These are phyloP conservation scores for Cladosporium sp. DNA, from an alignment of 2,329 filamentous ascomycete genomes.

Conservation along the genomic window DNA sequence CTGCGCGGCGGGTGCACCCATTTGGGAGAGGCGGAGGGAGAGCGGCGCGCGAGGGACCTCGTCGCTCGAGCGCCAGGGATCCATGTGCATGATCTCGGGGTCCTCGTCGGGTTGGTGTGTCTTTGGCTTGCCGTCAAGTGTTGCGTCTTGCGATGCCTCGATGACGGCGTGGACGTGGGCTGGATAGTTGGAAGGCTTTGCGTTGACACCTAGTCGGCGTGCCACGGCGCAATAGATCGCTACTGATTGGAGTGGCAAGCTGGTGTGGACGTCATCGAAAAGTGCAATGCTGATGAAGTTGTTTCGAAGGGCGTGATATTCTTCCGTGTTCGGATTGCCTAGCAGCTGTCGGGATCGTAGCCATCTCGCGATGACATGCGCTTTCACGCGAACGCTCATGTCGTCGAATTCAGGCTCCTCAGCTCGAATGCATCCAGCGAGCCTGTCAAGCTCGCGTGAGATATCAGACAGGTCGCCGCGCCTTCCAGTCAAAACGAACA, in stretches of 20 bases:
- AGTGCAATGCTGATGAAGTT: constrained; percentile 82
- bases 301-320: constrained; percentile 77
- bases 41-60: constrained; percentile 60
- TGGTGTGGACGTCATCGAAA: constrained; percentile 64
- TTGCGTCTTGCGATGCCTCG: constrained; percentile 44
- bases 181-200: constrained; percentile 73
- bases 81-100: constrained; percentile 59
- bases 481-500: constrained; percentile 74
- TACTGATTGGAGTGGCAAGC: constrained; percentile 77
- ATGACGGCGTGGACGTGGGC: constrained; percentile 81
- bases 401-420: constrained; percentile 49
- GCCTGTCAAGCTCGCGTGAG: constrained; percentile 55
- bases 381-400: constrained; percentile 60
- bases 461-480: constrained; percentile 65
- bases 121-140: constrained; percentile 33
- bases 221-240: constrained; percentile 82
- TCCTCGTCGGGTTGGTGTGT: constrained; percentile 22
- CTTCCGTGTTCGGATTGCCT: constrained; percentile 54
- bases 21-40: constrained; percentile 46
- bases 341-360: constrained; percentile 62
- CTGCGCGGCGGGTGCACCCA: constrained; percentile 38
- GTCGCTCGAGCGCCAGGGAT: constrained; percentile 66
- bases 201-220: constrained; percentile 64
- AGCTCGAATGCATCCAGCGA: constrained; percentile 52
- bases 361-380: constrained; percentile 62